Conservation (phyloP, 1,139 yeast species). For the Arxiozyma bovina region DNA sequence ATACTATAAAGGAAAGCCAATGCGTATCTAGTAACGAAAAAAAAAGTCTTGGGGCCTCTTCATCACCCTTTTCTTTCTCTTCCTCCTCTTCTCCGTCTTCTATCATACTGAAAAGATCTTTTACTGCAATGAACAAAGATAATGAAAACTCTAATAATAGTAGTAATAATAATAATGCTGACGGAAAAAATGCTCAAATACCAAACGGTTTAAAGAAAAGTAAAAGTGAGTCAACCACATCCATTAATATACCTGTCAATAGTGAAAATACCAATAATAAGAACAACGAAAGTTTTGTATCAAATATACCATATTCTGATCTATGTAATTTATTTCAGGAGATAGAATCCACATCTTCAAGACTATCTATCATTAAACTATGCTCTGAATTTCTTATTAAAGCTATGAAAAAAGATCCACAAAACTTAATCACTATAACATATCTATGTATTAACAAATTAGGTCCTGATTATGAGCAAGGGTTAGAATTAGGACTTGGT, state of each 20-base stretch:
- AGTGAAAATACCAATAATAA: background rate
- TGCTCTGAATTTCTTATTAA: slow-evolving; percentile 63
- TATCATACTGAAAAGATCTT: background rate
- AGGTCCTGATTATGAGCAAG: slow-evolving; percentile 89
- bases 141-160: background rate
- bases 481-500: slow-evolving; percentile 85
- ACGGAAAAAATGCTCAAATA: background rate
- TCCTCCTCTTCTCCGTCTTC: background rate
- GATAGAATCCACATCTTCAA: slow-evolving; percentile 68
- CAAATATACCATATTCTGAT: slow-evolving; percentile 44
- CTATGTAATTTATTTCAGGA: slow-evolving; percentile 63
- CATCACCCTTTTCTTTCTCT: background rate
- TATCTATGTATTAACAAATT: slow-evolving; percentile 79
- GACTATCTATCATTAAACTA: slow-evolving; percentile 69
- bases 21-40: background rate
- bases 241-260: background rate
- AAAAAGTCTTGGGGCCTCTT: background rate
- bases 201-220: background rate
- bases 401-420: slow-evolving; percentile 50
- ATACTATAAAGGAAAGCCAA: background rate
- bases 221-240: background rate
- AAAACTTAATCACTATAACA: slow-evolving; percentile 58
- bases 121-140: background rate
- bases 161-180: background rate
- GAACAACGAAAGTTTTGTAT: slow-evolving; percentile 7